Conservation (phyloP, 2,329 filamentous ascomycete species). For the Endothia cerciana region DNA sequence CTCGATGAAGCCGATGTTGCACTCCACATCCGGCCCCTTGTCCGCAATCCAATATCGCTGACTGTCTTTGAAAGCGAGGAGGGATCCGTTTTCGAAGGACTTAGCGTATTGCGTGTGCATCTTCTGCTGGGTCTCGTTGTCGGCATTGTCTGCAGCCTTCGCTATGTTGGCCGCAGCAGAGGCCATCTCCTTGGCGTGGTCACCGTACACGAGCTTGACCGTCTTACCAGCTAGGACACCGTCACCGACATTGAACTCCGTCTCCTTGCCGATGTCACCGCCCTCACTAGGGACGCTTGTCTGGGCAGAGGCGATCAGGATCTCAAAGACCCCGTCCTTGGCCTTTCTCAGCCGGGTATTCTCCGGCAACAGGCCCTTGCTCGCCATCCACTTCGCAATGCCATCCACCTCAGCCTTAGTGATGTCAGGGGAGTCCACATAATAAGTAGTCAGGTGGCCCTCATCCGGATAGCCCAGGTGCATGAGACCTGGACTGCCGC, state of each 20-base stretch:
- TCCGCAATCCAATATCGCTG: conserved; percentile 84
- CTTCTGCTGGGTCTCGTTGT: conserved; percentile 73
- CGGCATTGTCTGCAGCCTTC: conserved; percentile 69
- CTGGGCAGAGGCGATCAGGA: conserved; percentile 73
- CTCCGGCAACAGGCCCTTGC: conserved; percentile 72
- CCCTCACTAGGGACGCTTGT: conserved; percentile 63
- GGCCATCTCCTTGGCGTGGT: conserved; percentile 73
- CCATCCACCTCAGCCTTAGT: conserved; percentile 75
- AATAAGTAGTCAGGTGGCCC: conserved; percentile 81
- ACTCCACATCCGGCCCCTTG: conserved; percentile 79
- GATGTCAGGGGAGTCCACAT: conserved; percentile 75
- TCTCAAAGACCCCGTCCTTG: conserved; percentile 65
- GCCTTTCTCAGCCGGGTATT: conserved; percentile 77
- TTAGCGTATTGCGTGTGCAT: conserved; percentile 76
- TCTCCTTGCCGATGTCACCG: conserved; percentile 70
- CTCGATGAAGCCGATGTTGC: conserved; percentile 83
- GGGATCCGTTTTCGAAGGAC: conserved; percentile 74
- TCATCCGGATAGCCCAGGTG: conserved; percentile 76
- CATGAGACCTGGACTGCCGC: conserved; percentile 65
- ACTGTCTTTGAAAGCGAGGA: conserved; percentile 78
- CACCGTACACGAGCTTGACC: conserved; percentile 74
- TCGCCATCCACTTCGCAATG: conserved; percentile 73
- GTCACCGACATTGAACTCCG: conserved; percentile 61
- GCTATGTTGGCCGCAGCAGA: conserved; percentile 69
- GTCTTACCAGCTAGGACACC: conserved; percentile 68